These are phyloP conservation scores for Botrytis squamosa DNA, from an alignment of 2,329 filamentous ascomycete species.

Conservation along the genomic window DNA sequence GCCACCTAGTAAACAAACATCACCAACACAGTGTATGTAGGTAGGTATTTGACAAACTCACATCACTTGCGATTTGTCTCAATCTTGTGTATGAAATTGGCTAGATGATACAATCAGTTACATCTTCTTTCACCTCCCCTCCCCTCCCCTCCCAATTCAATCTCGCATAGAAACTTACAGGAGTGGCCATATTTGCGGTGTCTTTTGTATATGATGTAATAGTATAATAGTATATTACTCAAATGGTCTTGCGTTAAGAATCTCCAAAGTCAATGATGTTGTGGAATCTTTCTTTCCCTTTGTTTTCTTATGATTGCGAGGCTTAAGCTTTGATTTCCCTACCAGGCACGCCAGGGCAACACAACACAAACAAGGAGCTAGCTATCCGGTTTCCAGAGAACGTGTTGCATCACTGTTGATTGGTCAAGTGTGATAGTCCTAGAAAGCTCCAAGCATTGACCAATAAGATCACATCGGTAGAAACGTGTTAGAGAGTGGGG, in stretches of 20 bases:
- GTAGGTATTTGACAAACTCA: constrained; percentile 43
- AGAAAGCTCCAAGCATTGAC: background rate
- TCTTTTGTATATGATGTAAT: constrained; percentile 14
- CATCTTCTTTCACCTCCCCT: background rate
- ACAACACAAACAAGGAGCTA: background rate
- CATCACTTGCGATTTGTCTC: constrained; percentile 82
- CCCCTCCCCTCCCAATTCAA: background rate
- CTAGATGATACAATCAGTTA: constrained; percentile 44
- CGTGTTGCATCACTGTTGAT: background rate
- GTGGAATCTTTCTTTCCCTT: constrained; percentile 3
- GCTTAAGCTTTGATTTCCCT: background rate
- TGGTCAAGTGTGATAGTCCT: background rate
- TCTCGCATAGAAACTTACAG: constrained; percentile 3
- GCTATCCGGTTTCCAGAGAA: background rate
- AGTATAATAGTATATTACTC: background rate
- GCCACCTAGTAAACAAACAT: background rate
- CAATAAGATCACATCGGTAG: background rate
- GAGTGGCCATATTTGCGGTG: constrained; percentile 30
- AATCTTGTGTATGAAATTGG: constrained; percentile 75
- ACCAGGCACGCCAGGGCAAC: background rate
- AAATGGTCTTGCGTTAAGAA: background rate
- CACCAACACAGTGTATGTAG: background rate
- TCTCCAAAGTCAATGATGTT: background rate
- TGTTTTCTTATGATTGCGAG: background rate
- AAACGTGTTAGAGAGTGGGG: constrained; percentile 13